A percentile compares a stretch with the other conserved stretches of the same genome.
These are phyloP conservation scores for Cladosporium sp. DNA, from an alignment of 2,329 filamentous ascomycete genomes.

Conservation along the genomic window DNA sequence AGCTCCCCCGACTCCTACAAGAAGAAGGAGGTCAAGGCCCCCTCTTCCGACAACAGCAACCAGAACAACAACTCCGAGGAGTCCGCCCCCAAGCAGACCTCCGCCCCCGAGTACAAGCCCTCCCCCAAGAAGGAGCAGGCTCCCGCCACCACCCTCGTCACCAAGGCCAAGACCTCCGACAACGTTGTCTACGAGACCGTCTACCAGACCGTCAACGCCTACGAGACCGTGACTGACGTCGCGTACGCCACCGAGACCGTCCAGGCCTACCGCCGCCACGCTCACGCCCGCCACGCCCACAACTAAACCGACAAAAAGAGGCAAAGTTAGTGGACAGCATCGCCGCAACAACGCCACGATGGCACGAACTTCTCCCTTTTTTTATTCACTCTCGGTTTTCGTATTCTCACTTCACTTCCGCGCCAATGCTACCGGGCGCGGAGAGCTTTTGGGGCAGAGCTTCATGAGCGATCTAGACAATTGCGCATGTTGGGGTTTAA, in stretches of 20 bases:
- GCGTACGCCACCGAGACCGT: slow-evolving; percentile 37
- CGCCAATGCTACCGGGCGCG: background rate
- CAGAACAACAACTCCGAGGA: background rate
- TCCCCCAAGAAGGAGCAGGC: background rate
- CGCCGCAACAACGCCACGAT: slow-evolving; percentile 4
- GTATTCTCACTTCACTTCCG: background rate
- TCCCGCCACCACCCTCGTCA: background rate
- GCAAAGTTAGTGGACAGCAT: background rate
- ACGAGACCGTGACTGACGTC: slow-evolving; percentile 30
- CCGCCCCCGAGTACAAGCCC: background rate
- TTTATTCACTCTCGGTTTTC: background rate
- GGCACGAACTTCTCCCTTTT: slow-evolving; percentile 11
- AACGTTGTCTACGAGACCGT: slow-evolving; percentile 12
- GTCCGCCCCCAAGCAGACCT: slow-evolving; percentile 2
- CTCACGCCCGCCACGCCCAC: slow-evolving; percentile 3
- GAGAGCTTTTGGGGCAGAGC: slow-evolving; percentile 5
- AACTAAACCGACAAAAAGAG: background rate
- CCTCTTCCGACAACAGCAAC: background rate
- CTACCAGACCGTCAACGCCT: slow-evolving; percentile 13
- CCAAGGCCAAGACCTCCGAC: slow-evolving; percentile 1
- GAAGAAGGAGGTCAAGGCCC: slow-evolving; percentile 1
- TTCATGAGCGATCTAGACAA: background rate
- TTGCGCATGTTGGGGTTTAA: background rate
- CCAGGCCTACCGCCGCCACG: slow-evolving; percentile 21
- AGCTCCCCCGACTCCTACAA: slow-evolving; percentile 8